A percentile compares a stretch with the other conserved stretches of the same genome.
phyloP scores from a whole-genome alignment of 164 flowering plant genomes.

The Malania oleifera region DNA sequence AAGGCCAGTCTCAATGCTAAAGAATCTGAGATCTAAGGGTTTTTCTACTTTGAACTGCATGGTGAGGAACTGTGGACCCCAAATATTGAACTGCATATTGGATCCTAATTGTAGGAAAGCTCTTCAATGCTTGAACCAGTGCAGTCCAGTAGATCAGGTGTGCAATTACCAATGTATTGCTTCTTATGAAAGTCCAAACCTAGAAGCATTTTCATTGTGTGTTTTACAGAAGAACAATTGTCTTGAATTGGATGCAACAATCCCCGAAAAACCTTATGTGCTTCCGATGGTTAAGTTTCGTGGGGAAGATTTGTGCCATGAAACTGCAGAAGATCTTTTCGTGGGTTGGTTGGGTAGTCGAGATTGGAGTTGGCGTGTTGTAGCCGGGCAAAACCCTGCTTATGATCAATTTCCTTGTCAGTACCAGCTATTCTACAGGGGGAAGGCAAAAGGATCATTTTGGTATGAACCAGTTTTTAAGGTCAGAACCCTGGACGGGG shows the following conservation, averaged over 20 bases:
- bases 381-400: conserved; percentile 98
- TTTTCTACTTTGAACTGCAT: conserved; percentile 79
- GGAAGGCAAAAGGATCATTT: conserved; percentile 84
- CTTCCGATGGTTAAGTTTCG: conserved; percentile 59
- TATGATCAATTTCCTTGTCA: conserved; percentile 98
- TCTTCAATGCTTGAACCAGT: conserved; percentile 79
- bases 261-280: conserved; percentile 68
- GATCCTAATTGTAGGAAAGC: conserved; percentile 88
- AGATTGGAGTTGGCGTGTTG: conserved; percentile 97
- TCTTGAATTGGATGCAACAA: conserved; percentile 74
- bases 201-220: conserved; percentile 89
- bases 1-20: conserved; percentile 63
- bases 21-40: conserved; percentile 83
- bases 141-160: conserved; percentile 96
- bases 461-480: conserved; percentile 98
- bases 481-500: conserved; percentile 72
- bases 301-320: conserved; percentile 56
- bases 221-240: conserved; percentile 87
- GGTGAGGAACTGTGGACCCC: conserved; percentile 79
- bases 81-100: conserved; percentile 71
- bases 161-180: conserved; percentile 88
- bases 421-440: conserved; percentile 89
- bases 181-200: conserved; percentile 75
- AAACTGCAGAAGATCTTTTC: conserved; percentile 83
- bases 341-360: conserved; percentile 85